Conservation (phyloP, 2,329 filamentous ascomycete species). For the Hawksworthiomyces lignivorus region DNA sequence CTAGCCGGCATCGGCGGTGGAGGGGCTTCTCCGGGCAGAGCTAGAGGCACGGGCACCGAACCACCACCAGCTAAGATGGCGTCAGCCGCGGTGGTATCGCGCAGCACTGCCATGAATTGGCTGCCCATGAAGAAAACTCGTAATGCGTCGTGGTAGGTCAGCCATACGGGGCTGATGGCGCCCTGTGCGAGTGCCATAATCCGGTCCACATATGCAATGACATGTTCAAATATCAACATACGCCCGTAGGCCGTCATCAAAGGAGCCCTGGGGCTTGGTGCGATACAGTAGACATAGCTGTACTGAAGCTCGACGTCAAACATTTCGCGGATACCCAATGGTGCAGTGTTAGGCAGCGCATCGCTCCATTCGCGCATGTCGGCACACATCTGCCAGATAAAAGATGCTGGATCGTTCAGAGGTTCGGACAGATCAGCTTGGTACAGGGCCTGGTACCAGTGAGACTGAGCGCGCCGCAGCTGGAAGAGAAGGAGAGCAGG, state of each 20-base stretch:
- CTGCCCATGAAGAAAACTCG: constrained; percentile 69
- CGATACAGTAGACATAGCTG: constrained; percentile 83
- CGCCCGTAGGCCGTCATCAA: constrained; percentile 69
- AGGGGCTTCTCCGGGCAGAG: constrained; percentile 37
- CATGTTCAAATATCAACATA: constrained; percentile 77
- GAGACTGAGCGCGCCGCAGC: constrained; percentile 77
- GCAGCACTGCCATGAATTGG: constrained; percentile 55
- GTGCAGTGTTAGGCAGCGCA: constrained; percentile 59
- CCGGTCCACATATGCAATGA: constrained; percentile 70
- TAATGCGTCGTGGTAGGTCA: constrained; percentile 83
- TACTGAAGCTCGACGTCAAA: constrained; percentile 87
- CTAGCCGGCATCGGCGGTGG: constrained; percentile 46
- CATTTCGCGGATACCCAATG: constrained; percentile 60
- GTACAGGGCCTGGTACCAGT: constrained; percentile 83
- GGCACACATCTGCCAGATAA: constrained; percentile 68
- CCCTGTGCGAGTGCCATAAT: constrained; percentile 61
- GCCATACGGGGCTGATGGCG: constrained; percentile 53
- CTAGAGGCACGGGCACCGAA: constrained; percentile 34
- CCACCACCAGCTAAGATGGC: constrained; percentile 43
- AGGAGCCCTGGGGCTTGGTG: constrained; percentile 67
- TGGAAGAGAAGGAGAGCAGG: constrained; percentile 72
- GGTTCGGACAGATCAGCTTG: constrained; percentile 61
- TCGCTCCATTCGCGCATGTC: constrained; percentile 77
- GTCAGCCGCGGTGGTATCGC: constrained; percentile 41
- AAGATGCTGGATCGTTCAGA: constrained; percentile 60